These are phyloP conservation scores for Colletotrichum ledebouriae DNA, from an alignment of 2,329 filamentous ascomycete species.

Conservation along the genomic window DNA sequence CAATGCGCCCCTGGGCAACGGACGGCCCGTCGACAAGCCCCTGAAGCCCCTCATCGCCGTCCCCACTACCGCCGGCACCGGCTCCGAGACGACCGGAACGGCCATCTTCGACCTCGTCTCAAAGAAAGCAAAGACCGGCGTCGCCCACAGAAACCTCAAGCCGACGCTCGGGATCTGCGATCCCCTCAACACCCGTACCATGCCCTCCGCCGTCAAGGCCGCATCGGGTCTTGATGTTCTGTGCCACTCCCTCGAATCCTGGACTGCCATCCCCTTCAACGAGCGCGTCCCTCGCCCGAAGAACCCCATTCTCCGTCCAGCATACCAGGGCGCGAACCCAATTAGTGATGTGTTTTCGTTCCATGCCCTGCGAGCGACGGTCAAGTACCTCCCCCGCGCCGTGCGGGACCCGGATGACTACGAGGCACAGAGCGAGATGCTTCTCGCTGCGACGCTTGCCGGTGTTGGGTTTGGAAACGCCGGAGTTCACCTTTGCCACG, in stretches of 20 bases:
- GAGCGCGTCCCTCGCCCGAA: conserved; percentile 85
- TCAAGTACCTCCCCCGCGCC: conserved; percentile 92
- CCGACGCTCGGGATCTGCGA: conserved; percentile 91
- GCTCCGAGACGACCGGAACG: conserved; percentile 95
- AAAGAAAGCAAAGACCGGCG: conserved; percentile 92
- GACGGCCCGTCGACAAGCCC: conserved; percentile 78
- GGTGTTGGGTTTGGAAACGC: conserved; percentile 98
- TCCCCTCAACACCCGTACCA: conserved; percentile 92
- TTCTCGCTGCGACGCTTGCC: conserved; percentile 92
- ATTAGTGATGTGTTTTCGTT: conserved; percentile 98
- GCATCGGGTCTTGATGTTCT: conserved; percentile 93
- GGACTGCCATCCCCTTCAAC: conserved; percentile 96
- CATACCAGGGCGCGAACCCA: conserved; percentile 97
- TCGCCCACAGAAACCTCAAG: conserved; percentile 95
- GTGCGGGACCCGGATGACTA: conserved; percentile 89
- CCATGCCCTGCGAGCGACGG: conserved; percentile 82
- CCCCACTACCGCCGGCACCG: conserved; percentile 86
- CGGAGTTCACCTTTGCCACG: conserved; percentile 84
- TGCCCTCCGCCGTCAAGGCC: conserved; percentile 95
- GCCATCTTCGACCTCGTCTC: conserved; percentile 97
- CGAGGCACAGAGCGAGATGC: conserved; percentile 95
- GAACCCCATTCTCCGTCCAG: conserved; percentile 91
- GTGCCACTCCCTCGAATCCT: conserved; percentile 95
- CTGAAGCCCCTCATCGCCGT: conserved; percentile 85
- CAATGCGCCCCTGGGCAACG: conserved; percentile 92